Evolutionary conservation across 1,284 basidiomycete genomes (phyloP).

Genomic region (Sporisorium graminicola): DNA sequence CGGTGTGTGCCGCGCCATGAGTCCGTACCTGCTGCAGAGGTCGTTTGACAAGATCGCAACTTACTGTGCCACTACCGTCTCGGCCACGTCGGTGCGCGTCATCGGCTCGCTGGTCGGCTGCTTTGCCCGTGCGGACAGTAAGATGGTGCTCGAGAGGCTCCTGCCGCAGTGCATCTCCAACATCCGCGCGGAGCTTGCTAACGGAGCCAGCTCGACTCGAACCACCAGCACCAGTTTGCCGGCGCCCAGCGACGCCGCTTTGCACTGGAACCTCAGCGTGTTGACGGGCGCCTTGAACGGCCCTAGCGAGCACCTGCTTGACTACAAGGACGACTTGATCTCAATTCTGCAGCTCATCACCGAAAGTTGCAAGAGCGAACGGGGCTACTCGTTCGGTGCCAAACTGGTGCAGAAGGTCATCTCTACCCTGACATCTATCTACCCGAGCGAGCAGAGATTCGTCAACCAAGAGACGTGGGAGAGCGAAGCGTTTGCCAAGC

Average conservation of each 20-base stretch:
- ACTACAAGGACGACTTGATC: slow-evolving; percentile 79
- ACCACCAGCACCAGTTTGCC: slow-evolving; percentile 89
- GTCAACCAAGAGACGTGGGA: slow-evolving; percentile 87
- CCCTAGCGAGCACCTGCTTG: slow-evolving; percentile 73
- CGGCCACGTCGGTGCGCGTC: slow-evolving; percentile 86
- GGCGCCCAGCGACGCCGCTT: slow-evolving; percentile 86
- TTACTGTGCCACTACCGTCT: slow-evolving; percentile 79
- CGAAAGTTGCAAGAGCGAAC: slow-evolving; percentile 86
- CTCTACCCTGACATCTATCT: slow-evolving; percentile 81
- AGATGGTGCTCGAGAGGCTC: slow-evolving; percentile 83
- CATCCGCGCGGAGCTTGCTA: slow-evolving; percentile 86
- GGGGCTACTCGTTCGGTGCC: slow-evolving; percentile 86
- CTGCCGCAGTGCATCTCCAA: slow-evolving; percentile 83
- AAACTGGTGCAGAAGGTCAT: slow-evolving; percentile 83
- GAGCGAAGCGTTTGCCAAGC: slow-evolving; percentile 80
- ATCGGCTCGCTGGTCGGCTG: slow-evolving; percentile 90
- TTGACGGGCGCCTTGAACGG: slow-evolving; percentile 59
- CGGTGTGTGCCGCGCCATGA: slow-evolving; percentile 87
- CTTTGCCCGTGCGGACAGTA: slow-evolving; percentile 83
- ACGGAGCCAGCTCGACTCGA: slow-evolving; percentile 90
- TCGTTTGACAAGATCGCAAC: slow-evolving; percentile 86
- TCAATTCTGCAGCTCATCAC: slow-evolving; percentile 79
- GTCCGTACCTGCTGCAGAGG: slow-evolving; percentile 86
- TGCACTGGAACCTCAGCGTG: slow-evolving; percentile 83
- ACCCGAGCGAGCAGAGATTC: slow-evolving; percentile 84